Evolutionary conservation across 495 filamentous ascomycete genomes (phyloP).

Genomic region (Penicillium longicatenatum): DNA sequence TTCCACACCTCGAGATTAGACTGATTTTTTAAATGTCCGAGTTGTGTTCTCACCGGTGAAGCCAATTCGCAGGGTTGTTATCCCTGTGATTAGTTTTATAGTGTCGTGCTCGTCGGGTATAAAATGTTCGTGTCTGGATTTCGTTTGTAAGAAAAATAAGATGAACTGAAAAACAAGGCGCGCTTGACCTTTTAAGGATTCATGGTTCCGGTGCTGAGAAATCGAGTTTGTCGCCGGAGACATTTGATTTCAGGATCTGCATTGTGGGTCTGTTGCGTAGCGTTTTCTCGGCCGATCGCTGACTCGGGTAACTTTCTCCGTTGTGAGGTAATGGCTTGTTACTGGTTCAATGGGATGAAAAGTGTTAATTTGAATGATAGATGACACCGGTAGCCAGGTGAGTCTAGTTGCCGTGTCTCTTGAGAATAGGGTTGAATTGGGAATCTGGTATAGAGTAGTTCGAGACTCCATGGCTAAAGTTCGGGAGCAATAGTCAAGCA

Average conservation of each 20-base stretch:
- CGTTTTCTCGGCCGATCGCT: neutral
- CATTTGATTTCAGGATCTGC: constrained; percentile 5
- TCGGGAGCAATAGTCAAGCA: neutral
- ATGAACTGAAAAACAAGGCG: neutral
- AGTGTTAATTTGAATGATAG: too few relatives aligned
- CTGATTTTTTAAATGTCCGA: constrained; percentile 5
- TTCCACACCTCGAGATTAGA: constrained; percentile 17
- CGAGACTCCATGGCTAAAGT: neutral
- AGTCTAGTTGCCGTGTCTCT: too few relatives aligned
- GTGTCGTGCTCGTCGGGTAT: neutral
- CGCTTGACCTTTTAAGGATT: neutral
- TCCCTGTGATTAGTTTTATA: neutral
- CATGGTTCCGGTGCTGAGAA: constrained; percentile 11
- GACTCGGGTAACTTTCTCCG: neutral
- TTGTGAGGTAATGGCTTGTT: neutral
- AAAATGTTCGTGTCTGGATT: neutral
- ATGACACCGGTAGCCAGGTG: too few relatives aligned
- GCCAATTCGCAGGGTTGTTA: neutral
- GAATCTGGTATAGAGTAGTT: too few relatives aligned
- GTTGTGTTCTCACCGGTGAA: constrained; percentile 20
- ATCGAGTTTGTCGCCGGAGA: constrained; percentile 9
- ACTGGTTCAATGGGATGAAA: too few relatives aligned
- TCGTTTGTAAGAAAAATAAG: neutral
- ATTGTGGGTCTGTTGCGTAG: constrained; percentile 17
- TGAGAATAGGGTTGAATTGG: too few relatives aligned